phyloP scores from a whole-genome alignment of 1,284 basidiomycete species.

The Cryptococcus sp. region DNA sequence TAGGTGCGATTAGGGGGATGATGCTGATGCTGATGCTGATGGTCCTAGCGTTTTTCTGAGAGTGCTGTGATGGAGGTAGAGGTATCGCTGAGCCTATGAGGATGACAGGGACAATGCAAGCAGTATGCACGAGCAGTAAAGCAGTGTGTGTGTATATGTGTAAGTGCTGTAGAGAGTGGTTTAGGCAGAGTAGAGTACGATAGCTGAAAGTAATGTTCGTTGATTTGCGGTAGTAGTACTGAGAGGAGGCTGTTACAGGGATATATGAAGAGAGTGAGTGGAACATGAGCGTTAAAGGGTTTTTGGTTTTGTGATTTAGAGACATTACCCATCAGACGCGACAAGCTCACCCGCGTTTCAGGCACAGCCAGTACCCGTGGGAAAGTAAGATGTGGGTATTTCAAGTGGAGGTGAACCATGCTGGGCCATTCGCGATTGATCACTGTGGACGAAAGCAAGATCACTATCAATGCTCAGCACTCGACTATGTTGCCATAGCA shows the following conservation, averaged over 20 bases:
- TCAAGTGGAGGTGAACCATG: conserved; percentile 12
- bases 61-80: too few relatives aligned
- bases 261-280: too few relatives aligned
- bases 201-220: neutral
- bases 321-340: neutral
- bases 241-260: too few relatives aligned
- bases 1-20: neutral
- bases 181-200: neutral
- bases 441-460: neutral
- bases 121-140: too few relatives aligned
- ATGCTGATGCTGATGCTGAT: neutral
- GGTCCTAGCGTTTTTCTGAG: neutral
- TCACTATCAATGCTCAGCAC: too few relatives aligned
- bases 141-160: too few relatives aligned
- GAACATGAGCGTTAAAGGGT: too few relatives aligned
- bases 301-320: neutral
- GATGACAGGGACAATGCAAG: too few relatives aligned
- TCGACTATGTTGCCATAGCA: too few relatives aligned
- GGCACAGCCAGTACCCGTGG: conserved; percentile 1
- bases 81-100: too few relatives aligned
- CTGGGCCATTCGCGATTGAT: neutral
- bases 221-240: neutral
- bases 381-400: neutral
- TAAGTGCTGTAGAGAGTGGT: too few relatives aligned
- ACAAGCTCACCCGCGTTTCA: too few relatives aligned